Conservation (phyloP, 148 eudicot species). For the Chenopodium formosanum region DNA sequence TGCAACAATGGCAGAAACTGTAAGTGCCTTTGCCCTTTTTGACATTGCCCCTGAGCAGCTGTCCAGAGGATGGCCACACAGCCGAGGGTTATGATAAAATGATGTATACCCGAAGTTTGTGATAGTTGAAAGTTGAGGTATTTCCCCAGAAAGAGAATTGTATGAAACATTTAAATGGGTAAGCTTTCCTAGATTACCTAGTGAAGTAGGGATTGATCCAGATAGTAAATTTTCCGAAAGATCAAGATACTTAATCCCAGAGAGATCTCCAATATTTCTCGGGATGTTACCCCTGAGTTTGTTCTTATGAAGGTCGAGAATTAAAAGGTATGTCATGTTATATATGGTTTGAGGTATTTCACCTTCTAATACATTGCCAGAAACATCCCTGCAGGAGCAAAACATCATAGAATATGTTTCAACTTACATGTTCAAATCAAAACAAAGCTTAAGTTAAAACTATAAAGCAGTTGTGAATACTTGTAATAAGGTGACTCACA, state of each 20-base stretch:
- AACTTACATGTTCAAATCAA: constrained; percentile 23
- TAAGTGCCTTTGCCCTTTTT: constrained; percentile 56
- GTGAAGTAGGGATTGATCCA: constrained; percentile 68
- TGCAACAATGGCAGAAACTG: constrained; percentile 74
- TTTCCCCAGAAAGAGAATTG: constrained; percentile 68
- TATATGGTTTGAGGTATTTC: constrained; percentile 72
- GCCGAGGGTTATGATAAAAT: constrained; percentile 65
- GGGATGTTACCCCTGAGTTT: constrained; percentile 69
- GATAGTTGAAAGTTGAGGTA: constrained; percentile 53
- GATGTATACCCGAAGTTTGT: constrained; percentile 61
- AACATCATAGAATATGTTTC: constrained; percentile 22
- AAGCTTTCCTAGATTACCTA: constrained; percentile 50
- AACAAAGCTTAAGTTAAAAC: constrained; percentile 15
- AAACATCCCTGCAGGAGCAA: constrained; percentile 77
- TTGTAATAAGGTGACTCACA: constrained; percentile 56
- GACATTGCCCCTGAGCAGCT: constrained; percentile 33
- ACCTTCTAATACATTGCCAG: constrained; percentile 76
- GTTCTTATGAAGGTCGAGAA: constrained; percentile 77
- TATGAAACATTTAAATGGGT: constrained; percentile 76
- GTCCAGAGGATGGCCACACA: constrained; percentile 66
- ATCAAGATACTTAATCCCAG: constrained; percentile 54
- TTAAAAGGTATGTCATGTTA: constrained; percentile 71
- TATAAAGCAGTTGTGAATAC: not conserved
- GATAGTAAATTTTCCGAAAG: constrained; percentile 68
- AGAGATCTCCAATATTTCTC: constrained; percentile 56